Conservation (phyloP, 1,139 yeast genomes). For the Debaryomycetaceae sp. region DNA sequence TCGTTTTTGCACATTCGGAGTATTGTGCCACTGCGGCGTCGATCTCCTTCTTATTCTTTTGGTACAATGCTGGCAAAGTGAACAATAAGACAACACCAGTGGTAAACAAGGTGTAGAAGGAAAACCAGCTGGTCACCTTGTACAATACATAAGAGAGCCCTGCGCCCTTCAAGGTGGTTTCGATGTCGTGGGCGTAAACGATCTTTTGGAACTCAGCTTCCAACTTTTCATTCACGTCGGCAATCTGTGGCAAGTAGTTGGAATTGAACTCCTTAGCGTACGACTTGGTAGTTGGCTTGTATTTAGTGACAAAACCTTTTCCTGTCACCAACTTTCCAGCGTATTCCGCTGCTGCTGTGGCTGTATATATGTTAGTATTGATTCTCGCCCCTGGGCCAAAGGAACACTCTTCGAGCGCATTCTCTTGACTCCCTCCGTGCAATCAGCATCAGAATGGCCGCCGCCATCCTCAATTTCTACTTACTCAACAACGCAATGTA, state of each 20-base stretch:
- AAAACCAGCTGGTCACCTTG: slow-evolving; percentile 72
- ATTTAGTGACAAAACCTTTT: slow-evolving; percentile 65
- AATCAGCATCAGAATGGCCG: background rate
- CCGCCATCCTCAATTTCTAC: slow-evolving; percentile 14
- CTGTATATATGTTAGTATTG: slow-evolving; percentile 22
- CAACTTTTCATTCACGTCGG: slow-evolving; percentile 35
- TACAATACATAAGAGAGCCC: slow-evolving; percentile 61
- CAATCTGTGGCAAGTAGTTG: slow-evolving; percentile 41
- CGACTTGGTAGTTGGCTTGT: slow-evolving; percentile 48
- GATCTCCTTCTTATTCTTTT: slow-evolving; percentile 72
- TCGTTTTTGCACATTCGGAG: slow-evolving; percentile 53
- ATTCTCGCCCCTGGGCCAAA: background rate
- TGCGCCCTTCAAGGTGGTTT: slow-evolving; percentile 70
- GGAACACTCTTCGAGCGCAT: too few relatives aligned
- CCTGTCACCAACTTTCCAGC: slow-evolving; percentile 64
- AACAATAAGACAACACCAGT: slow-evolving; percentile 60
- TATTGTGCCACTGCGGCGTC: slow-evolving; percentile 66
- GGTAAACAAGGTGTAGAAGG: slow-evolving; percentile 66
- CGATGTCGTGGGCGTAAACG: slow-evolving; percentile 63
- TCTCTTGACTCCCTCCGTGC: too few relatives aligned
- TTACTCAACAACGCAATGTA: slow-evolving; percentile 45
- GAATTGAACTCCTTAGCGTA: slow-evolving; percentile 40
- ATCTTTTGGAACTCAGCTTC: slow-evolving; percentile 57
- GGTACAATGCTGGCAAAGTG: slow-evolving; percentile 73
- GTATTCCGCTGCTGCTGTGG: slow-evolving; percentile 68